Evolutionary conservation across 225 moss, liverwort and hornwort species (phyloP), one percentile per base, ranked within the genome.

Genomic region (Marchantia paleacea): DNA sequence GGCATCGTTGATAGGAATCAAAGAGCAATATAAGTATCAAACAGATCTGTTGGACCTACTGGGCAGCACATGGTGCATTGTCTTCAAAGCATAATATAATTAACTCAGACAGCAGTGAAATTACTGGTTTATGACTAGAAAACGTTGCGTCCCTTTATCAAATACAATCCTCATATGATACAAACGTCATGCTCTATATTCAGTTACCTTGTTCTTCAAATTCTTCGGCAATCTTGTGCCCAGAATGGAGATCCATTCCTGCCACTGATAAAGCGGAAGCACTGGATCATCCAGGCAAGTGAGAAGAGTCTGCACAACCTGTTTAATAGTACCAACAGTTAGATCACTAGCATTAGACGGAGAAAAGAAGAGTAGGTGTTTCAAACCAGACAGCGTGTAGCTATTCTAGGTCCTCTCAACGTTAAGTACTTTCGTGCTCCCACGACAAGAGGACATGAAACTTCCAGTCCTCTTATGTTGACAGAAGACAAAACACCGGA

Each of bases 211-310:
- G n/a, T 81, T 69, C 83, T 91, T 99, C 78, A 99, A 70, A 48
- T 92, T 91, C 81, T 95, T 99, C 7, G 95, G 95, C 73, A 99
- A 89, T 31, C 95, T 93, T 53, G 95, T 99, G 39, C 93, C 92
- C 72, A 93, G 88, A 10, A 99, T 87, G 69, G 97, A 90, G 89
- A 99, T 95, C 87, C 92, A 91, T 73, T 99, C 97, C 85, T 99
- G 95, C 97, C 97, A 99, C 85, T 99, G 97, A 62, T 95, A 86
- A 75, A 91, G 86, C 58, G 95, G 95, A 50, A 99, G 90, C 76
- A 90, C 90, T 49, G 97, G 97, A 81, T 99, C 97, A 77, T 99
- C 97, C 82, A 99, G 88, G 83, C 97, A 99, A 53, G 85, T 87
- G 14, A 95, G 90, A 82, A 99, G 87, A 15, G 91, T 85, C 81